A percentile compares a stretch with the other conserved stretches of the same genome.
phyloP scores from a whole-genome alignment of 768 basidiomycete genomes.

The Nidularia pulvinata region DNA sequence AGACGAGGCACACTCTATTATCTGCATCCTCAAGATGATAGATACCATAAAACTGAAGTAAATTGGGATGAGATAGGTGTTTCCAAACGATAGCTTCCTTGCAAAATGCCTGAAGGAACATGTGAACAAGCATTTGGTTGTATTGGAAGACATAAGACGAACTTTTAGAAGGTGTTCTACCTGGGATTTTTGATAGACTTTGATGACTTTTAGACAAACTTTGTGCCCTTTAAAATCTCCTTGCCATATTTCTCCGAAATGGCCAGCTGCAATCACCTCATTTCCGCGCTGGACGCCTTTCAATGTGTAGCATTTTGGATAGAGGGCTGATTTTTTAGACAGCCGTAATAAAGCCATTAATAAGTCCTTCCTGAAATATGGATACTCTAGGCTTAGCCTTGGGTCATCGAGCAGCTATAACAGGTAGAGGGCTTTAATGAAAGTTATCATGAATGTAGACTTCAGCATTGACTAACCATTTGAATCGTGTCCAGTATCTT shows the following conservation, averaged over 20 bases:
- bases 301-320: neutral
- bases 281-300: neutral
- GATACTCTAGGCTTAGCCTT: neutral
- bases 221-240: neutral
- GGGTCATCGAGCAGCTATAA: neutral
- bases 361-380: neutral
- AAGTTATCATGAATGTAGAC: neutral
- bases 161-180: neutral
- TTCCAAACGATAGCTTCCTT: neutral
- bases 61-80: neutral
- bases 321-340: neutral
- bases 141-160: neutral
- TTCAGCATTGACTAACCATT: neutral
- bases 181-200: neutral
- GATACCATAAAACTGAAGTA: neutral
- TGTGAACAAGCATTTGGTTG: neutral
- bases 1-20: neutral
- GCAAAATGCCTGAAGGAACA: neutral
- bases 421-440: neutral
- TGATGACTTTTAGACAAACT: neutral
- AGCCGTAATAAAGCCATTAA: constrained; percentile 1
- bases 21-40: neutral
- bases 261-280: neutral
- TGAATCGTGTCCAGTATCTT: neutral
- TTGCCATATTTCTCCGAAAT: constrained; percentile 1